Evolutionary conservation across 306 rosid species (phyloP), one percentile per base, ranked within the genome.

Genomic region (Mimosa bimucronata): DNA sequence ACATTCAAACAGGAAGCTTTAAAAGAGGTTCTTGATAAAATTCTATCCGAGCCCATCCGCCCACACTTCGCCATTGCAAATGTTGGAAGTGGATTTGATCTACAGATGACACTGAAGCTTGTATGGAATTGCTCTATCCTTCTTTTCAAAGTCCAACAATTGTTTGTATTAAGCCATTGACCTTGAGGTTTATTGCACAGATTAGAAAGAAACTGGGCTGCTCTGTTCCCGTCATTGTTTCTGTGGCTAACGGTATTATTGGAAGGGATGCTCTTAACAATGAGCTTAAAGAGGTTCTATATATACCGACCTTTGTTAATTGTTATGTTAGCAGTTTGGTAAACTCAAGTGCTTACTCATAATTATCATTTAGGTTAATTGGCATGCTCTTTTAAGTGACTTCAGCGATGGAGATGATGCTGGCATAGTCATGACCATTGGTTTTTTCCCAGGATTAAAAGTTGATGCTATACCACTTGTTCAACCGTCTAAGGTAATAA

Each of bases 21-120:
- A 64, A 67, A 81, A 7, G 98, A 91, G 82, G 93, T 89, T 52
- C 41, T 88, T 11, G 67, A 80, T 12, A 90, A 87, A 83, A 90
- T 91, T 79, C 84, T 91, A 1, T 88, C 88, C 6, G 92, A 87
- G 85, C 94, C 98, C 15, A 93, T 91, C 57, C 89, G 97, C 19
- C 97, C 97, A 1, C 76, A 86, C 78, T 93, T 93, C 61, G 89
- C 89, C 42, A 80, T 92, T 64, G 93, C 83, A 72, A 85, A 81
- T 38, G 48, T 90, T 58, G 97, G 97, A 19, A 42, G 77, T 68
- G 94, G 91, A 45, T 91, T 85, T 61, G 66, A 52, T 0, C 28
- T 84, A 34, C 23, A 25, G 61, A 82, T 48, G 29, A 81, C 86
- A 77, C 60, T 85, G 64, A 44, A 28, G 23, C 94, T 86, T 66